A percentile compares a stretch with the other conserved stretches of the same genome.
phyloP scores from a whole-genome alignment of 1,284 basidiomycete species.

The Cronartium quercuum region DNA sequence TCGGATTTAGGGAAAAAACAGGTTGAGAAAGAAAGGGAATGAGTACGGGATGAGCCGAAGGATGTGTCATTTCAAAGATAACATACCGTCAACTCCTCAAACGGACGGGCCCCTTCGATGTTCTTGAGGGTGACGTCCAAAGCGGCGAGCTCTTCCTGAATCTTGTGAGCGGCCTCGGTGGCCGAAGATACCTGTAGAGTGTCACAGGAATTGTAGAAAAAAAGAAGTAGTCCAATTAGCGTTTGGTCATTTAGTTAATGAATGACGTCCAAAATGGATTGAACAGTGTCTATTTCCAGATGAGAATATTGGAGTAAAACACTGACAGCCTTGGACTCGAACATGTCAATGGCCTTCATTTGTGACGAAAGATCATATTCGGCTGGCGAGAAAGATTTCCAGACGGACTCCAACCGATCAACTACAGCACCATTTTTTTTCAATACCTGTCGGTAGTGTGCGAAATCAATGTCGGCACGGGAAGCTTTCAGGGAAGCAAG shows the following conservation, averaged over 20 bases:
- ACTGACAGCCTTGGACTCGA: constrained; percentile 90
- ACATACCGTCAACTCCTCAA: constrained; percentile 88
- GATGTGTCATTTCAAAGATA: neutral
- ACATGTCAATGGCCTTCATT: constrained; percentile 92
- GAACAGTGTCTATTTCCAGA: too few species aligned
- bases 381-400: constrained; percentile 86
- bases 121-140: constrained; percentile 91
- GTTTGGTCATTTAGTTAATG: too few species aligned
- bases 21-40: neutral
- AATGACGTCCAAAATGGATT: too few species aligned
- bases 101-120: constrained; percentile 94
- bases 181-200: constrained; percentile 71
- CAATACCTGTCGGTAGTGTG: constrained; percentile 80
- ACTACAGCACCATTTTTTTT: constrained; percentile 84
- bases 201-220: neutral
- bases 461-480: constrained; percentile 60
- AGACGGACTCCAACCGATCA: constrained; percentile 82
- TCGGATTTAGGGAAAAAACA: neutral
- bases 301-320: neutral
- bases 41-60: constrained; percentile 3
- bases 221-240: neutral
- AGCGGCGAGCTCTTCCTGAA: constrained; percentile 84
- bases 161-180: constrained; percentile 82
- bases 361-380: constrained; percentile 90
- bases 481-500: constrained; percentile 60